Percentiles rank a stretch among this genome's conserved stretches.
Conservation (phyloP, 345 rosid species). For the Kernera saxatilis region DNA sequence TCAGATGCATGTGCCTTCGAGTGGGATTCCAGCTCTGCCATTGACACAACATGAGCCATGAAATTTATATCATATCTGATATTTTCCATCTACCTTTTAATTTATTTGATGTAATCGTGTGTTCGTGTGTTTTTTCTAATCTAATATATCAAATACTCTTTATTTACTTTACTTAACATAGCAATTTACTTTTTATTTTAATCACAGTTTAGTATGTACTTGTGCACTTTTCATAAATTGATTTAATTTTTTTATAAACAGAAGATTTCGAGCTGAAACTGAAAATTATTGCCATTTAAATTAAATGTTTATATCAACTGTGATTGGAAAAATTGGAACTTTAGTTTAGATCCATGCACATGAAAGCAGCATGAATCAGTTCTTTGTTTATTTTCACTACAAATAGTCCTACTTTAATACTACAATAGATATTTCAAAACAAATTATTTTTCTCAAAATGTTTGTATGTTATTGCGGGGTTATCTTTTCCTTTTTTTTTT, state of each 20-base stretch:
- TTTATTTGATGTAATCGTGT: constrained; percentile 28
- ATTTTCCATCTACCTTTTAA: constrained; percentile 14
- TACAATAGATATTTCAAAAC: background rate
- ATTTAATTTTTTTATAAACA: background rate
- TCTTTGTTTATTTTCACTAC: background rate
- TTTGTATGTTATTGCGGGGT: background rate
- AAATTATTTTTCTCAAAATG: background rate
- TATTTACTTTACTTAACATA: too few species aligned
- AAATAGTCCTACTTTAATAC: background rate
- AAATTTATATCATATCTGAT: constrained; percentile 32
- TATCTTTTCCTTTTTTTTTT: too few species aligned
- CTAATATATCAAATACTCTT: too few species aligned
- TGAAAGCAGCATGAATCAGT: background rate
- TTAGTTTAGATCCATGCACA: background rate
- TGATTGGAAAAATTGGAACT: background rate
- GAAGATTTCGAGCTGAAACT: background rate
- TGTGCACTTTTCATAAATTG: background rate
- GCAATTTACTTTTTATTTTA: background rate
- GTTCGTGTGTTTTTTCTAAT: constrained; percentile 24
- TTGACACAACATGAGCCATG: constrained; percentile 48
- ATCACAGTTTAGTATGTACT: background rate
- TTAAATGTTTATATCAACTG: background rate
- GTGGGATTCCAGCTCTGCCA: constrained; percentile 71
- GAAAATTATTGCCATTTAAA: background rate
- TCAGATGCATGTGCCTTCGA: constrained; percentile 51